phyloP scores from a whole-genome alignment of 2,329 filamentous ascomycete genomes.

The Calonectria montana region DNA sequence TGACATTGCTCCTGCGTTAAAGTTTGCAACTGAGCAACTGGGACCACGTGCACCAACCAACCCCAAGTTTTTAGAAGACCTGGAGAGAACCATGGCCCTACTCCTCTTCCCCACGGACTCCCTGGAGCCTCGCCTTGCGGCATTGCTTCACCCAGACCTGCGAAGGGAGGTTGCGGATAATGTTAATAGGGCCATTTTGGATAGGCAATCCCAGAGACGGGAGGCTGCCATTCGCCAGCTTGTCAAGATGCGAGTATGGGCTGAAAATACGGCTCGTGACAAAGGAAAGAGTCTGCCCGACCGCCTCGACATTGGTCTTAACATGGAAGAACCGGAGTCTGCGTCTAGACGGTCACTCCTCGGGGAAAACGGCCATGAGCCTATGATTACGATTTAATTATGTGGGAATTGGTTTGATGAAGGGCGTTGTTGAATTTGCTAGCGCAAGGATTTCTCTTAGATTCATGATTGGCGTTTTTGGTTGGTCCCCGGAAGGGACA shows the following conservation, averaged over 20 bases:
- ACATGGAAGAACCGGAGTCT: conserved; percentile 49
- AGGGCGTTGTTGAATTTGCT: conserved; percentile 29
- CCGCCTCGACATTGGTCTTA: conserved; percentile 51
- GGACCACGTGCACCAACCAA: conserved; percentile 88
- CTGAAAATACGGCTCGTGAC: conserved; percentile 71
- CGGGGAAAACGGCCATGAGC: conserved; percentile 58
- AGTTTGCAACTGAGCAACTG: conserved; percentile 88
- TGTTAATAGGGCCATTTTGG: conserved; percentile 90
- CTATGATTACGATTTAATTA: conserved; percentile 63
- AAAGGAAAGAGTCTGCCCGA: conserved; percentile 47
- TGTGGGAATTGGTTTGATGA: conserved; percentile 3
- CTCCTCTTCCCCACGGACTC: conserved; percentile 88
- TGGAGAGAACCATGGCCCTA: conserved; percentile 93
- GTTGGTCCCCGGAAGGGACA: conserved; percentile 24
- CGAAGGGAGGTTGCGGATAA: conserved; percentile 85
- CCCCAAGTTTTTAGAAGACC: conserved; percentile 82
- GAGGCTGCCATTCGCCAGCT: conserved; percentile 87
- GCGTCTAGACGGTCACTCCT: conserved; percentile 35
- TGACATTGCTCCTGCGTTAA: conserved; percentile 82
- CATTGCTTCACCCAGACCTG: conserved; percentile 81
- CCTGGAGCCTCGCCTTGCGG: conserved; percentile 79
- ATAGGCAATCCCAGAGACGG: conserved; percentile 75
- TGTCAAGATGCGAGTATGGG: conserved; percentile 86
- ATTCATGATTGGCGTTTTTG: conserved; percentile 36
- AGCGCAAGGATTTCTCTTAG: conserved; percentile 25